These are phyloP conservation scores for Saccharomycopsis capsularis DNA, from an alignment of 805 yeast genomes.

Conservation along the genomic window DNA sequence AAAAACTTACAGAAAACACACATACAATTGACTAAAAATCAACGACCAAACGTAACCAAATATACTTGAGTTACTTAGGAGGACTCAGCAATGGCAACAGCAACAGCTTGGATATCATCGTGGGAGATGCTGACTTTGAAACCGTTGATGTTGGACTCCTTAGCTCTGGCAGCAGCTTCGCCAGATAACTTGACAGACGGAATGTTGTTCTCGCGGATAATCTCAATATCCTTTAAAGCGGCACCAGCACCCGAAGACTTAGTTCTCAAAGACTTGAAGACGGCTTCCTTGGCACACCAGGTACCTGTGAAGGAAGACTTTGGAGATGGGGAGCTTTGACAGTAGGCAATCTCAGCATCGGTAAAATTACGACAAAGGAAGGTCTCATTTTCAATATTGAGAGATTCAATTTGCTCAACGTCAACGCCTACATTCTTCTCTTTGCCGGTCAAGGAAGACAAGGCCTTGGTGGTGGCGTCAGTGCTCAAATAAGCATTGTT, in stretches of 20 bases:
- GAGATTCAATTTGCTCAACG: slow-evolving; percentile 77
- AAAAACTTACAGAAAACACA: background rate
- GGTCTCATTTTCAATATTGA: slow-evolving; percentile 83
- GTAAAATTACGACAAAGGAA: slow-evolving; percentile 93
- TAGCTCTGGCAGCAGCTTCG: slow-evolving; percentile 68
- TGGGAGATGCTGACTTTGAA: slow-evolving; percentile 91
- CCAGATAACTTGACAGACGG: slow-evolving; percentile 79
- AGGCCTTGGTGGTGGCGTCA: slow-evolving; percentile 19
- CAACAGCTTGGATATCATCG: slow-evolving; percentile 95
- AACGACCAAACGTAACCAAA: background rate
- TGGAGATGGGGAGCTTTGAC: slow-evolving; percentile 64
- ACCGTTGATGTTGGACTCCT: slow-evolving; percentile 54
- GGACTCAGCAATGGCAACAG: slow-evolving; percentile 68
- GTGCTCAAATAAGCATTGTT: slow-evolving; percentile 23
- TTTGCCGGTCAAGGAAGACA: slow-evolving; percentile 24
- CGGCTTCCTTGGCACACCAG: slow-evolving; percentile 99
- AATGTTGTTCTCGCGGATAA: slow-evolving; percentile 65
- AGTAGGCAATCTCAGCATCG: slow-evolving; percentile 67
- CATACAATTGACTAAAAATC: background rate
- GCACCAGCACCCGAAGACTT: slow-evolving; percentile 94
- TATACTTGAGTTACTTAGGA: too few relatives aligned
- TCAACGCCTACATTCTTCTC: slow-evolving; percentile 87
- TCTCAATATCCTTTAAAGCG: slow-evolving; percentile 84
- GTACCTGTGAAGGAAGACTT: slow-evolving; percentile 93
- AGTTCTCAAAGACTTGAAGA: slow-evolving; percentile 90